These are phyloP conservation scores for Ophiorrhiza pumila DNA, from an alignment of 257 asterid species.

Conservation along the genomic window DNA sequence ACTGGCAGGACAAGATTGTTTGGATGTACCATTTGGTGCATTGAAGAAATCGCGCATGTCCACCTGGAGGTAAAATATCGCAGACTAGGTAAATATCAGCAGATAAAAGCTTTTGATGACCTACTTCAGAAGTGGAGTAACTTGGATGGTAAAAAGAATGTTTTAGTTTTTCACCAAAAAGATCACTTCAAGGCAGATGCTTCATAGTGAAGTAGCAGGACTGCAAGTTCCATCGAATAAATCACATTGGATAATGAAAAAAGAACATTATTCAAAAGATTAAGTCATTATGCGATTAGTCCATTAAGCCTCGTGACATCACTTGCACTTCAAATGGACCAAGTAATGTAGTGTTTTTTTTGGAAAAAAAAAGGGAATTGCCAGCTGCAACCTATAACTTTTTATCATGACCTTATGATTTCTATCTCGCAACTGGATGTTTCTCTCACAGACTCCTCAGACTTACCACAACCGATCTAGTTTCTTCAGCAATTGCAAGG, in stretches of 20 bases:
- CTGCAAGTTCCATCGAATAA: neutral
- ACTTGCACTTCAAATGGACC: neutral
- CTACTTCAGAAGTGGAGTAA: slow-evolving; percentile 3
- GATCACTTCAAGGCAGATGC: neutral
- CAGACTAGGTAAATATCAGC: slow-evolving; percentile 16
- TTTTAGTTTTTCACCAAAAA: neutral
- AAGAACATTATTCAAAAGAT: neutral
- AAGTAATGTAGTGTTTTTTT: too few species aligned
- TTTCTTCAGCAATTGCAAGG: neutral
- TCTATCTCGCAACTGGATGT: neutral
- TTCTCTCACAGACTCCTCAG: neutral
- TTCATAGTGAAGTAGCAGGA: neutral
- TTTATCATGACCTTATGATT: neutral
- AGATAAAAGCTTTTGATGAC: slow-evolving; percentile 7
- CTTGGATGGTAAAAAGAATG: neutral
- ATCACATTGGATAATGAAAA: neutral
- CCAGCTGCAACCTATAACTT: neutral
- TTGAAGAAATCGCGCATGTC: slow-evolving; percentile 94
- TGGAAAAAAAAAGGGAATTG: neutral
- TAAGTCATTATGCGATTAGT: too few species aligned
- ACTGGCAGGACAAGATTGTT: slow-evolving; percentile 55
- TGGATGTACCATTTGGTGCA: slow-evolving; percentile 72
- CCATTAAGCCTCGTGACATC: neutral
- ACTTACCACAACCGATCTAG: neutral
- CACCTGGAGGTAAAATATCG: slow-evolving; percentile 38